phyloP scores from a whole-genome alignment of 1,284 basidiomycete species.

The Puccinia hordei region DNA sequence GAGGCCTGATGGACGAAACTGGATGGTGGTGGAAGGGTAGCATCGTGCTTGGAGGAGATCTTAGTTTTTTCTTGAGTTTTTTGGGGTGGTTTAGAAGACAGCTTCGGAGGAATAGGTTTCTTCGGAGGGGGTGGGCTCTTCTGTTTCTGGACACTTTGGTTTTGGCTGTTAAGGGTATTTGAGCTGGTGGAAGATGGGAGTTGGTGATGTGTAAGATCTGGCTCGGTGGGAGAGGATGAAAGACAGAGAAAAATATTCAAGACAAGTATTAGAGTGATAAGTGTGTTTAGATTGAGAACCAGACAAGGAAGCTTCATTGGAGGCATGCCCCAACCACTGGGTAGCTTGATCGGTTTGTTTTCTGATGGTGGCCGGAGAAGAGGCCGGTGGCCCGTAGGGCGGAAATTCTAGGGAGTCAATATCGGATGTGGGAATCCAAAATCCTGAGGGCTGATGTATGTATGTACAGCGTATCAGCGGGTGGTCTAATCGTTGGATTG shows the following conservation, averaged over 20 bases:
- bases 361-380: background rate
- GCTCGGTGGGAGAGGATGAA: background rate
- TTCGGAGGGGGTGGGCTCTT: background rate
- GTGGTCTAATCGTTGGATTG: too few species aligned
- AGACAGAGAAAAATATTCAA: background rate
- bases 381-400: too few species aligned
- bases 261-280: background rate
- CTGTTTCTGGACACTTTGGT: background rate
- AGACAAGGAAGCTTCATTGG: conserved; percentile 1
- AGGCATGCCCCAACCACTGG: background rate
- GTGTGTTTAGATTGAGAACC: background rate
- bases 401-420: too few species aligned
- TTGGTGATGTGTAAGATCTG: background rate
- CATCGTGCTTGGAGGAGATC: background rate
- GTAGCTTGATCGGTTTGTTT: background rate
- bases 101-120: background rate
- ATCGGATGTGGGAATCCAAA: too few species aligned
- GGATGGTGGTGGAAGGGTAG: background rate
- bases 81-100: background rate
- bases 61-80: background rate
- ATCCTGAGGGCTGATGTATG: too few species aligned
- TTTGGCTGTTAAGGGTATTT: background rate
- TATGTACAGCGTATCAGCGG: too few species aligned
- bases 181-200: background rate
- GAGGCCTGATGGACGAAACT: background rate